Conservation (phyloP, 1,284 basidiomycete species). For the Psilocybe mexicana region DNA sequence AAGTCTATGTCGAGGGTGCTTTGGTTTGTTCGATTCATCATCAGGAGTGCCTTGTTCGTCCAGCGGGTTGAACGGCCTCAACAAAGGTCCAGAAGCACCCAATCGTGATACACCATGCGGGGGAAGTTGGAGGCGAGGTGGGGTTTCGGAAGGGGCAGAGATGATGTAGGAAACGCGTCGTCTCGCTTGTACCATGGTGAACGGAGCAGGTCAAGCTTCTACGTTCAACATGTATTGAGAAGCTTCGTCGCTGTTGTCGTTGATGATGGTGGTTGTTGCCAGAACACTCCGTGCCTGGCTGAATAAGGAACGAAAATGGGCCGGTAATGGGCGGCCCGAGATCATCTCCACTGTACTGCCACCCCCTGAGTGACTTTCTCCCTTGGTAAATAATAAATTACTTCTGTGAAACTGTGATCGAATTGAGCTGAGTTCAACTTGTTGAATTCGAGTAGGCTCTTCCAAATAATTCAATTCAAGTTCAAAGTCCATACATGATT, state of each 20-base stretch:
- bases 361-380: not conserved
- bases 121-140: constrained; percentile 74
- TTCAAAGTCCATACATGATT: too few species aligned
- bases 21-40: constrained; percentile 28
- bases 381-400: too few species aligned
- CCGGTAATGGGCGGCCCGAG: not conserved
- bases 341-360: not conserved
- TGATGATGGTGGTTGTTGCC: not conserved
- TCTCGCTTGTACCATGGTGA: constrained; percentile 38
- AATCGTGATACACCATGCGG: constrained; percentile 57
- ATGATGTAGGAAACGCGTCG: constrained; percentile 86
- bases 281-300: not conserved
- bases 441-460: too few species aligned
- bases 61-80: constrained; percentile 43
- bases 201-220: not conserved
- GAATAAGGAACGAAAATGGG: not conserved
- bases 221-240: not conserved
- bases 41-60: constrained; percentile 17
- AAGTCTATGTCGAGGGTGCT: constrained; percentile 82
- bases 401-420: too few species aligned
- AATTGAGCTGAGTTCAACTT: too few species aligned
- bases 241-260: too few species aligned
- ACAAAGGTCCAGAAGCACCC: constrained; percentile 66
- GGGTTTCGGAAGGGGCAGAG: constrained; percentile 64
- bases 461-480: too few species aligned